phyloP scores from a whole-genome alignment of 768 basidiomycete genomes.

The Suillus weaverae region DNA sequence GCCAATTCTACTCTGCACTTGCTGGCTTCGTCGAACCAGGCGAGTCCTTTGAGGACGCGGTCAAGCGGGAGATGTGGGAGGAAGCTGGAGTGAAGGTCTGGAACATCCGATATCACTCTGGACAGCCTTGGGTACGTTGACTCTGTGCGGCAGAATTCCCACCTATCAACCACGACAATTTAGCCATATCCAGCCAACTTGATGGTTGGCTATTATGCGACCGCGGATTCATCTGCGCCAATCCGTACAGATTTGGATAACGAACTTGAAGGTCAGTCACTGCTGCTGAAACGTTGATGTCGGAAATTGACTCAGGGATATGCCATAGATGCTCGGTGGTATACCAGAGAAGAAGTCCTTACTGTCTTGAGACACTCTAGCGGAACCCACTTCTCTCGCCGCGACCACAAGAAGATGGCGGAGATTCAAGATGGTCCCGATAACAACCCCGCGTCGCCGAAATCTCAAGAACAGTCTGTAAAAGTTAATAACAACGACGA shows the following conservation, averaged over 20 bases:
- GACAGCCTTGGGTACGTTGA: slow-evolving; percentile 76
- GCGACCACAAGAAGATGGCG: slow-evolving; percentile 52
- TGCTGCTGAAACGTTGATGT: not conserved
- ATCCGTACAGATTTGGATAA: slow-evolving; percentile 90
- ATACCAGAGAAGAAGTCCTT: slow-evolving; percentile 70
- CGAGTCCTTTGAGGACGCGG: slow-evolving; percentile 93
- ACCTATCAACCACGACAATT: slow-evolving; percentile 29
- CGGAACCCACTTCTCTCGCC: slow-evolving; percentile 48
- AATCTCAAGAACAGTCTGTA: slow-evolving; percentile 17
- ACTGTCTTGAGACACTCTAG: slow-evolving; percentile 56
- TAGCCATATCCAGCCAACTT: slow-evolving; percentile 86
- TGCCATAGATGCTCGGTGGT: slow-evolving; percentile 82
- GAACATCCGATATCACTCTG: slow-evolving; percentile 82
- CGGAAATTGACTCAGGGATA: not conserved
- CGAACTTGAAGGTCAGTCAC: slow-evolving; percentile 78
- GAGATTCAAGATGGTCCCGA: slow-evolving; percentile 40
- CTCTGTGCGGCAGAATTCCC: not conserved
- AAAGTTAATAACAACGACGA: slow-evolving; percentile 32
- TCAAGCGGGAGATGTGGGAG: slow-evolving; percentile 91
- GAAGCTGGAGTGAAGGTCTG: slow-evolving; percentile 90
- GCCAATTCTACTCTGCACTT: slow-evolving; percentile 81
- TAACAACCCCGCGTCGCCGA: slow-evolving; percentile 14
- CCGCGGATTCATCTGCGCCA: slow-evolving; percentile 68
- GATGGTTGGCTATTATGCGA: slow-evolving; percentile 89
- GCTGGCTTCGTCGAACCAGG: slow-evolving; percentile 96